Evolutionary conservation across 371 early-diverging fungal species (phyloP).

Genomic region (Fennellomyces sp.): DNA sequence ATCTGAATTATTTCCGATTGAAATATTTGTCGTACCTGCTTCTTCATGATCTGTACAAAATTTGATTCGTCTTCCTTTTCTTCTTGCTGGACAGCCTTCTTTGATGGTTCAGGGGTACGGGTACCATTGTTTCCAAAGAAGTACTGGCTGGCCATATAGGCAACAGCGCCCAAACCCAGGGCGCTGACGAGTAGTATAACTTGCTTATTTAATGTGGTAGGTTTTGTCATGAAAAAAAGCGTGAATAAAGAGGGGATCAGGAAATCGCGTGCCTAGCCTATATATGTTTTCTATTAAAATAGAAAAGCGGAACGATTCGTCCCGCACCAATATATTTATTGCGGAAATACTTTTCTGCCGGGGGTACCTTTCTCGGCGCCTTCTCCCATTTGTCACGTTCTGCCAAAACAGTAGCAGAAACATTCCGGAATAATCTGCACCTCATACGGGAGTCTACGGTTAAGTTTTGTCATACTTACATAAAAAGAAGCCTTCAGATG

Average conservation of each 20-base stretch:
- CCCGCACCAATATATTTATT: too few relatives aligned
- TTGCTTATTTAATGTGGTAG: not conserved
- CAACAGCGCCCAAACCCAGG: slow-evolving; percentile 11
- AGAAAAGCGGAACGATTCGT: not conserved
- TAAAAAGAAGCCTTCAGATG: too few relatives aligned
- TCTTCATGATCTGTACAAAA: slow-evolving; percentile 34
- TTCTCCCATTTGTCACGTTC: too few relatives aligned
- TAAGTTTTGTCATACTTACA: too few relatives aligned
- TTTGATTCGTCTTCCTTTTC: slow-evolving; percentile 6
- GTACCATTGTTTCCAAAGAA: not conserved
- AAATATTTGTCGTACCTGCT: slow-evolving; percentile 46
- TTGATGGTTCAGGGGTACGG: not conserved
- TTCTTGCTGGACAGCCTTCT: not conserved
- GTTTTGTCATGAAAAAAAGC: slow-evolving; percentile 11
- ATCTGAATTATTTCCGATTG: too few relatives aligned
- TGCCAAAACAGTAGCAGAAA: too few relatives aligned
- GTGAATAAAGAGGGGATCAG: not conserved
- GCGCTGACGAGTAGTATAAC: slow-evolving; percentile 14
- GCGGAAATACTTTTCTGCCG: too few relatives aligned
- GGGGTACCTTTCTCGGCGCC: too few relatives aligned
- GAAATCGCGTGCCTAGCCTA: not conserved
- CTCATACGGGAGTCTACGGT: too few relatives aligned
- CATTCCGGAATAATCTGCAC: too few relatives aligned
- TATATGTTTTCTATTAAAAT: not conserved
- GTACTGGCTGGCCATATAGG: slow-evolving; percentile 6